Base-by-base conservation (phyloP, 192 early-diverging fungal species). In the Coemansia asiatica region DNA sequence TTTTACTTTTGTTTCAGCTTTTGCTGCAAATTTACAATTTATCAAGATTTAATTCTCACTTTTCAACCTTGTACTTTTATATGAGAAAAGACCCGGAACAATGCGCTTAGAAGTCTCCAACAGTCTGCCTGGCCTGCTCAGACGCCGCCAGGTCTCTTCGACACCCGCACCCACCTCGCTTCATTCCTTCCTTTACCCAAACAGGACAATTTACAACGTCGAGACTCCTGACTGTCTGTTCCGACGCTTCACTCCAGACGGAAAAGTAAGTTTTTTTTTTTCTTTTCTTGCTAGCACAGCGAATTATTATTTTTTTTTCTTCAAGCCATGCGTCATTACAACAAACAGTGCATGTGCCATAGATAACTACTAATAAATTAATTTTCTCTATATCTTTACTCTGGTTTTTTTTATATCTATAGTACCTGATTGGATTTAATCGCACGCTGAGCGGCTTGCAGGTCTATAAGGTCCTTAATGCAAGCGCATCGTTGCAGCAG, bases 151-250 rank as follows among this genome's bases (percentile, higher is more conserved):
- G 46, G 47, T 46, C 36, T 1, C 29, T 12, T 35, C 29, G n/a
- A 13, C 62, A 8, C 22, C 36, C 12, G 27, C 54, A 2, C 51
- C 61, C 23, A 29, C 59, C 35, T 58, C 29, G 1, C 57, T 62
- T 8, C 66, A 67, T 21, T 54, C 70, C 35, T 70, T 54, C n/a
- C n/a, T 82, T 1, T 82, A 82, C 38, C 79, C 79, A 46, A 73
- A 82, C 62, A 64, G 66, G 53, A 82, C 79, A 23, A 27, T 82
- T 15, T 71, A 82, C 75, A 68, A 72, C 35, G 71, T 77, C 55
- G 79, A 77, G 48, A 66, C 74, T 0, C 71, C 79, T 6, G 74
- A 82, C 79, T 82, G 79, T 63, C 61, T 63, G 62, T 77, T 76
- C 23, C 67, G 71, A 23, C 70, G 79, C 47, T 82, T 82, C 60